Base-by-base conservation (phyloP, 495 filamentous ascomycete genomes). In the Aspergillus cristatus region DNA sequence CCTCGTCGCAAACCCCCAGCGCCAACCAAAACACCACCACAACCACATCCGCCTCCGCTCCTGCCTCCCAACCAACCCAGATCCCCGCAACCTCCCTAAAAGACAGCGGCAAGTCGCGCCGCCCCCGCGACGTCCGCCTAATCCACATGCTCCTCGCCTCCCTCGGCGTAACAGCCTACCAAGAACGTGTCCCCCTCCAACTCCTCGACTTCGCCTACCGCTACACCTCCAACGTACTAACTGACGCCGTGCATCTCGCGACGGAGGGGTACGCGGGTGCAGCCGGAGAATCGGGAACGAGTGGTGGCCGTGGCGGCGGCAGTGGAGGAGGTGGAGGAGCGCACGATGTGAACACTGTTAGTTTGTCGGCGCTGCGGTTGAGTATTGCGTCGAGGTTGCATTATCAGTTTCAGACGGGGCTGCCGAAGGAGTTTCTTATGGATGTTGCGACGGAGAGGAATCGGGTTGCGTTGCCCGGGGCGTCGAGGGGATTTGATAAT, bases 191-290 rank as follows among this genome's bases (percentile, higher is more conserved):
- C 1, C 90, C 91, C 0, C 75, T 96, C 2, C 84, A 94, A 47
- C 82, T 98, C 28, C 78, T 98, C 55, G 91, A 98, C 61, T 95
- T 97, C 58, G 89, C 91, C 14, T 98, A 98, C 74, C 84, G 90
- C 31, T 82, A 79, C 60, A 76, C 75, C 5, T 66, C 68, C 26
- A 62, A 62, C 28, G 61, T 70, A 0, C 60, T 70, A 11, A 67
- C 71, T 42, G 68, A 72, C 37, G 55, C 69, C 11, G 57, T 74
- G 38, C 68, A 76, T 35, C 65, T 77, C 34, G 61, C 68, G 16
- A 62, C 68, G 16, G 70, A 74, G 55, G 69, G 70, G 3, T 74
- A 74, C 31, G 68, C 64, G 13, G 62, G 56, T 6, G 51, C 55
- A 10, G 55, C 49, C 33, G 57, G 34, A 18, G 61, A 53, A 31